A percentile compares a stretch with the other conserved stretches of the same genome.
These are phyloP conservation scores for Ustilago loliicola DNA, from an alignment of 1,284 basidiomycete species.

Conservation along the genomic window DNA sequence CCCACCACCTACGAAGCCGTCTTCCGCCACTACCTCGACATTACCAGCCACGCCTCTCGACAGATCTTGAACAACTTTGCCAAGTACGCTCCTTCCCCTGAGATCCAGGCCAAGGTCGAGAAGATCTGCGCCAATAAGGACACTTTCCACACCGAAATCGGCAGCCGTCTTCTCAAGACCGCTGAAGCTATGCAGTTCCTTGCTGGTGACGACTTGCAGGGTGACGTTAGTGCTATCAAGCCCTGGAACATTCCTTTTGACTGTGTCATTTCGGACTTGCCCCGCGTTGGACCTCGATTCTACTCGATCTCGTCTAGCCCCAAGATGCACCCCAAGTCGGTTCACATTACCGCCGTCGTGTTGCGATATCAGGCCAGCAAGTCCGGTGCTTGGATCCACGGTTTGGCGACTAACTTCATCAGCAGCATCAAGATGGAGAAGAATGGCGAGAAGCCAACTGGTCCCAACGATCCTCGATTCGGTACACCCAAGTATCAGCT, in stretches of 20 bases:
- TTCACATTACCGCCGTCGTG: constrained; percentile 95
- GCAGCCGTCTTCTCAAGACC: constrained; percentile 86
- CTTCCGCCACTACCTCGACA: constrained; percentile 96
- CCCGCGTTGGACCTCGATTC: constrained; percentile 94
- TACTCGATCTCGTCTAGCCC: constrained; percentile 99
- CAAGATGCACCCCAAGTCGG: constrained; percentile 86
- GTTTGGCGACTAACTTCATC: constrained; percentile 68
- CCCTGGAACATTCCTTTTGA: constrained; percentile 96
- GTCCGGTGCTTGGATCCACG: constrained; percentile 57
- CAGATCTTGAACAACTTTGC: constrained; percentile 89
- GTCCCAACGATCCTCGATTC: constrained; percentile 66
- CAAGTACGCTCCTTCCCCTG: constrained; percentile 86
- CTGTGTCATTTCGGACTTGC: constrained; percentile 90
- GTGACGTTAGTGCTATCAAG: constrained; percentile 77
- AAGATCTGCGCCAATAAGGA: constrained; percentile 88
- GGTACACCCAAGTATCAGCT: constrained; percentile 82
- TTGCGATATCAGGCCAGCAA: constrained; percentile 60
- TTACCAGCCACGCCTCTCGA: constrained; percentile 90
- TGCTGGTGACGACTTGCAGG: constrained; percentile 82
- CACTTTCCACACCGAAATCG: constrained; percentile 81
- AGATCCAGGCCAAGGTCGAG: constrained; percentile 81
- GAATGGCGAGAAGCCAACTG: constrained; percentile 71
- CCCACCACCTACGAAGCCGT: constrained; percentile 95
- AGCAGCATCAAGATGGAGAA: constrained; percentile 77
- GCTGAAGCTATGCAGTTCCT: constrained; percentile 88